These are phyloP conservation scores for Wallacemonas sp. DNA, from an alignment of 208 protist genomes.

Conservation along the genomic window DNA sequence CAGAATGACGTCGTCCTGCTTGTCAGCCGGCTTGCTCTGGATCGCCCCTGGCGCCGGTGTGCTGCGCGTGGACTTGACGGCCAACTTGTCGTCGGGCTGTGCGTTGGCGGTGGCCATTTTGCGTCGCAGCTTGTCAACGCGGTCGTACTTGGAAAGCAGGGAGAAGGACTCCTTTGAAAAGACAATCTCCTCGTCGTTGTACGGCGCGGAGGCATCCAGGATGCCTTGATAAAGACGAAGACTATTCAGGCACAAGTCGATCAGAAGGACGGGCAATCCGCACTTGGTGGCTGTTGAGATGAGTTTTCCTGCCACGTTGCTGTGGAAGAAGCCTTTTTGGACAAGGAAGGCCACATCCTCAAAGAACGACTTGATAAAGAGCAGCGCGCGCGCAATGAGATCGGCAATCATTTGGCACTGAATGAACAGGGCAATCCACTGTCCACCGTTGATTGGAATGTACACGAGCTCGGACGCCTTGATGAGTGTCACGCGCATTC, in stretches of 20 bases:
- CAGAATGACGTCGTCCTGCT: slow-evolving; percentile 52
- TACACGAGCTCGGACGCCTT: slow-evolving; percentile 89
- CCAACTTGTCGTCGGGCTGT: slow-evolving; percentile 19
- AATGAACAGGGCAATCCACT: slow-evolving; percentile 86
- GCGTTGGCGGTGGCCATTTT: slow-evolving; percentile 29
- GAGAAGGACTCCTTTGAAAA: slow-evolving; percentile 86
- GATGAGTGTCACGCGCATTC: slow-evolving; percentile 87
- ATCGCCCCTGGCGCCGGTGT: neutral
- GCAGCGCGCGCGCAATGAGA: slow-evolving; percentile 75
- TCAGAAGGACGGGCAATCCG: slow-evolving; percentile 77
- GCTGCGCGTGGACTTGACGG: slow-evolving; percentile 22
- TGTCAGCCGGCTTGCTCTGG: slow-evolving; percentile 4
- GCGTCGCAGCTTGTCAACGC: slow-evolving; percentile 83
- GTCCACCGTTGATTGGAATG: slow-evolving; percentile 73
- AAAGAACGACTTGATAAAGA: slow-evolving; percentile 86
- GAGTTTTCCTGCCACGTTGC: slow-evolving; percentile 77
- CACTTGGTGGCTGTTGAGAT: slow-evolving; percentile 75
- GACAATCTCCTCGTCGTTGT: slow-evolving; percentile 44
- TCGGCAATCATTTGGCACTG: slow-evolving; percentile 92
- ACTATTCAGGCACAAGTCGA: slow-evolving; percentile 89
- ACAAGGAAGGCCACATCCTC: slow-evolving; percentile 88
- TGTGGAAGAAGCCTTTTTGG: slow-evolving; percentile 91
- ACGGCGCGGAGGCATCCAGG: slow-evolving; percentile 59
- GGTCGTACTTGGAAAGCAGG: slow-evolving; percentile 84
- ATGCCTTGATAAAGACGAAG: slow-evolving; percentile 86